Evolutionary conservation across 371 early-diverging fungal genomes (phyloP).

Genomic region (Mucor lusitanicus): DNA sequence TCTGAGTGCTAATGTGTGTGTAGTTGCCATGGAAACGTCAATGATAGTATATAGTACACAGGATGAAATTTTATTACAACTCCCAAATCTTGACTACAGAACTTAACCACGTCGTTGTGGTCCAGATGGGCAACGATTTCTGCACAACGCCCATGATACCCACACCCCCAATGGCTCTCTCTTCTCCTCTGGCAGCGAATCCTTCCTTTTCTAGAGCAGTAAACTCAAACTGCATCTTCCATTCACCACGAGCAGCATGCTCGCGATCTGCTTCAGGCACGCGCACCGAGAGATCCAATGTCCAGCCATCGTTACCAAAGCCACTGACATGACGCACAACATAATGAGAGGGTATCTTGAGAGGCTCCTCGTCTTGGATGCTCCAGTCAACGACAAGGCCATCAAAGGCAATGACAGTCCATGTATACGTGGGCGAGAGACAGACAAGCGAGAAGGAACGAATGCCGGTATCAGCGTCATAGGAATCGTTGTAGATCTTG

Average conservation of each 20-base stretch:
- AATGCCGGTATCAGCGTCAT: conserved; percentile 51
- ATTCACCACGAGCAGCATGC: conserved; percentile 37
- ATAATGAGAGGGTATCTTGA: conserved; percentile 44
- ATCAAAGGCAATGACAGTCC: conserved; percentile 70
- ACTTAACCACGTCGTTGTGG: conserved; percentile 62
- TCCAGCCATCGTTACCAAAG: conserved; percentile 62
- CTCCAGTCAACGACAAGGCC: conserved; percentile 67
- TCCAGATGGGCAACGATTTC: conserved; percentile 60
- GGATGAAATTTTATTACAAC: conserved; percentile 23
- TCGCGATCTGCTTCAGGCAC: conserved; percentile 51
- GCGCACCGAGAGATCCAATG: conserved; percentile 42
- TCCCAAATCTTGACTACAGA: conserved; percentile 54
- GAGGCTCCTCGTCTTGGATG: conserved; percentile 50
- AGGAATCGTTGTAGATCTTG: conserved; percentile 48
- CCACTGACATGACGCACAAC: conserved; percentile 70
- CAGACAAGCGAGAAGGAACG: conserved; percentile 57
- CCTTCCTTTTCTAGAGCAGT: conserved; percentile 60
- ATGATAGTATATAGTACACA: not conserved
- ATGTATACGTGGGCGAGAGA: conserved; percentile 61
- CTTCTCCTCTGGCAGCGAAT: conserved; percentile 53
- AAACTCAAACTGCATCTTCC: conserved; percentile 52
- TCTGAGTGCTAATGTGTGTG: too few species aligned
- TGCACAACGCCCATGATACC: conserved; percentile 56
- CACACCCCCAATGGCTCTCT: conserved; percentile 55
- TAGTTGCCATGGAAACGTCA: too few species aligned